Base-by-base conservation (phyloP, 2,329 filamentous ascomycete genomes). In the Pseudocercospora eumusae region DNA sequence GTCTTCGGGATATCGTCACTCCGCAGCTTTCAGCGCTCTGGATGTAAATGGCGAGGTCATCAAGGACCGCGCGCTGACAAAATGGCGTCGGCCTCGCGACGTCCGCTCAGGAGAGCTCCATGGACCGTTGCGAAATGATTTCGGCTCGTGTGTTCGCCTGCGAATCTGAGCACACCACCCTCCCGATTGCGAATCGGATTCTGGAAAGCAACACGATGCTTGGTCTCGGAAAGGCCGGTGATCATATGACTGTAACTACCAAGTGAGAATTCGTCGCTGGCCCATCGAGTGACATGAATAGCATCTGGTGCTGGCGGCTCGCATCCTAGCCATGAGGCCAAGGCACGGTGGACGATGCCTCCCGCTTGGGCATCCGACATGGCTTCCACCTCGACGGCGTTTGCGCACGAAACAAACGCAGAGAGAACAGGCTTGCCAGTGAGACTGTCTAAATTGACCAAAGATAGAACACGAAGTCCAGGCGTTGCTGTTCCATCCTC, bases 241-340 rank as follows among this genome's bases (percentile, higher is more conserved):
- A 70, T 67, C 67, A 68, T 67, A 62, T 70, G 68, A 47, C 63
- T 68, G 47, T 70, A 70, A 47, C 68, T 70, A 7, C 68, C 68
- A 20, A 61, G 52, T 3, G 66, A 65, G 36, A 50, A 63, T 40
- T 56, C 56, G 53, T 70, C 68, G 18, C 61, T 56, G 11, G 64
- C 63, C 68, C 68, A 70, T 9, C 66, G 61, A 18, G 67, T 70
- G 13, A 70, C 67, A 54, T 69, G 67, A 33, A 70, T 57, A 8
- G 61, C 67, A 23, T 50, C 54, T 4, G 68, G 64, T 23, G 61
- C 57, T 11, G 68, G 68, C 20, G 65, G 66, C 47, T 65, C 64
- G 5, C 49, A 44, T 21, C 68, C 68, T 3, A 70, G 58, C 66
- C 67, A 68, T 23, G 31, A 44, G 8, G 60, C 67, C 8, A 70